Conservation (phyloP, 2,329 filamentous ascomycete genomes). For the Verticillium tricorpus region DNA sequence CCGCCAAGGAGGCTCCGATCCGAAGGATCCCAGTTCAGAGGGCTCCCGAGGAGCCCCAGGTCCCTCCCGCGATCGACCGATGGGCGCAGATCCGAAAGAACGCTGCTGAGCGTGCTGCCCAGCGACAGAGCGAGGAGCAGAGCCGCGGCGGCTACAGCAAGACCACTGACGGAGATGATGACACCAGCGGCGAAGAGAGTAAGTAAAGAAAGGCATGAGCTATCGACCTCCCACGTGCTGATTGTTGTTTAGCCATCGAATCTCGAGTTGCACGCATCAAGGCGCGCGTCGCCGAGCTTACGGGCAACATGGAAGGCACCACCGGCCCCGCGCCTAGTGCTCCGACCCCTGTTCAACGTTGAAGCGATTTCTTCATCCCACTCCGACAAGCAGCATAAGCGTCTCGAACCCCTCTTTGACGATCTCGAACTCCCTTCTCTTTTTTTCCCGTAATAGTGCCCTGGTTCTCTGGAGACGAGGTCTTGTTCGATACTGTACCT, state of each 20-base stretch:
- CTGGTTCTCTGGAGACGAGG: neutral
- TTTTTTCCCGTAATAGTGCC: neutral
- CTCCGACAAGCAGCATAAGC: neutral
- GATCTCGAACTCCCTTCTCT: neutral
- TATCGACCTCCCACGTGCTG: conserved; percentile 10
- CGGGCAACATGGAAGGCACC: conserved; percentile 69
- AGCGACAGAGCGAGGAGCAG: conserved; percentile 62
- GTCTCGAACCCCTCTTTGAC: neutral
- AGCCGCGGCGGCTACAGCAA: conserved; percentile 52
- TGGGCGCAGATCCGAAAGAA: conserved; percentile 98
- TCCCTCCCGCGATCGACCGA: conserved; percentile 59
- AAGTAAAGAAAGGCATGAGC: conserved; percentile 37
- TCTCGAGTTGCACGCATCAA: conserved; percentile 96
- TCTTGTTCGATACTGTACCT: neutral
- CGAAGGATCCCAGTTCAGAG: conserved; percentile 12
- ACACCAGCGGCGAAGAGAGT: conserved; percentile 95
- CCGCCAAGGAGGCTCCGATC: conserved; percentile 27
- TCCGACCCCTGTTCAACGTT: neutral
- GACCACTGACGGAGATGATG: conserved; percentile 66
- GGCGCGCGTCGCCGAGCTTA: conserved; percentile 90
- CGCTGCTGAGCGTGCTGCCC: conserved; percentile 73
- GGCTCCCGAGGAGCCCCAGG: conserved; percentile 19
- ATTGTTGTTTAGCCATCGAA: conserved; percentile 70
- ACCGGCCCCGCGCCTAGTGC: conserved; percentile 29
- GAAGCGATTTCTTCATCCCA: neutral